Base-by-base conservation (phyloP, 2,329 filamentous ascomycete genomes). In the Fusarium liriodendri region DNA sequence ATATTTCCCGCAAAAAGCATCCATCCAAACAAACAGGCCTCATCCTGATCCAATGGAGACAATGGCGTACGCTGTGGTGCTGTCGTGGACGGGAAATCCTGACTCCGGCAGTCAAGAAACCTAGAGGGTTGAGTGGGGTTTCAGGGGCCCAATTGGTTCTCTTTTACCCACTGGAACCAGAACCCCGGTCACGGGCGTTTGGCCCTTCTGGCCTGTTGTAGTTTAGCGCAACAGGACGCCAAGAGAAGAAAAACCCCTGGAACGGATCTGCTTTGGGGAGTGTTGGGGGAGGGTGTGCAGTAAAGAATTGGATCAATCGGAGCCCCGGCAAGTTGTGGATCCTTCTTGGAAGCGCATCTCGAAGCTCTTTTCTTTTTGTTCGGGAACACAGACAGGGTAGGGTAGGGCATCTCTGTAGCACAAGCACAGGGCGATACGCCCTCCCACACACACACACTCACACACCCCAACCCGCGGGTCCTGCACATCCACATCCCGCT, bases 111-210 rank as follows among this genome's bases (percentile, higher is more conserved):
- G 64, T 72, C 66, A 38, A 40, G 55, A 58, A 27, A 27, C 25
- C 25, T 27, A 27, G 50, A 22, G 33, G 45, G 55, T 50, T 27
- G 62, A 32, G 57, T 63, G 72, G 74, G 66, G 72, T 73, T 72
- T 70, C 27, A 32, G 27, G 50, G 50, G 18, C 50, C 50, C 50
- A n/a, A 54, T 54, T 54, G 50, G 50, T 27, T 32, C 27, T 10
- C 29, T 10, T 35, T 18, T 40, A 29, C 18, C 57, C 37, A 33
- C 58, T 33, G 37, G 25, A 52, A 20, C 47, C 59, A 55, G 35
- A 64, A 18, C 62, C 52, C 62, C 33, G 37, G 47, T 37, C 62
- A 68, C 72, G 73, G 73, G 72, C 63, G 52, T 68, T 70, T 73
- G 70, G 64, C 62, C 69, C 62, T 52, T 67, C 45, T 67, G 60